phyloP scores from a whole-genome alignment of 1,284 basidiomycete genomes.

The Boletellus deceptivus region DNA sequence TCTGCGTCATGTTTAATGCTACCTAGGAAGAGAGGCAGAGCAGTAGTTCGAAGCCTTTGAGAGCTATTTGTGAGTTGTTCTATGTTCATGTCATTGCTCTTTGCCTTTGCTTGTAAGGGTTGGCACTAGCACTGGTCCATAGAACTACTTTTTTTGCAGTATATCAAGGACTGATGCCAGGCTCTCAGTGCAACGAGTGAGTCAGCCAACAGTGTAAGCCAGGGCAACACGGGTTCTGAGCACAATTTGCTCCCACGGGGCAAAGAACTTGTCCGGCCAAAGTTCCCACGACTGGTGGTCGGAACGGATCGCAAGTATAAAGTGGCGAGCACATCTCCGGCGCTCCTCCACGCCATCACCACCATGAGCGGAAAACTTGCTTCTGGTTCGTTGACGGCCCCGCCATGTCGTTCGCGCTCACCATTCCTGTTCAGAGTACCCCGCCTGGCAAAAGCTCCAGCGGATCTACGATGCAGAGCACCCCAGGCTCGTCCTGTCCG shows the following conservation, averaged over 20 bases:
- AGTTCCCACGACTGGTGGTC: slow-evolving; percentile 25
- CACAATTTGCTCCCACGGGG: too few relatives aligned
- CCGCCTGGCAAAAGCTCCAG: slow-evolving; percentile 91
- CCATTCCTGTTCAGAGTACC: slow-evolving; percentile 59
- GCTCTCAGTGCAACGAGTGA: neutral
- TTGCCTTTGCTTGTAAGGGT: too few relatives aligned
- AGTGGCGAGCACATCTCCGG: neutral
- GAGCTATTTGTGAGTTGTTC: too few relatives aligned
- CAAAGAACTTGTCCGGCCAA: neutral
- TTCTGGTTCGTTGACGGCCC: slow-evolving; percentile 38
- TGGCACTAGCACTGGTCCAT: too few relatives aligned
- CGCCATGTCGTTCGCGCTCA: neutral
- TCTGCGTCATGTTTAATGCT: too few relatives aligned
- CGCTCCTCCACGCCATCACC: slow-evolving; percentile 7
- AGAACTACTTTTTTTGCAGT: too few relatives aligned
- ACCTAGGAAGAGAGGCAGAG: too few relatives aligned
- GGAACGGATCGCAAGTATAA: slow-evolving; percentile 10
- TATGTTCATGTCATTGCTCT: too few relatives aligned
- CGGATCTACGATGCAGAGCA: slow-evolving; percentile 77
- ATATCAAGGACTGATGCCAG: too few relatives aligned
- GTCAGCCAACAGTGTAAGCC: neutral
- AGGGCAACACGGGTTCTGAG: too few relatives aligned
- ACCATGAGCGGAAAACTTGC: slow-evolving; percentile 54
- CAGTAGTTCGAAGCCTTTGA: too few relatives aligned
- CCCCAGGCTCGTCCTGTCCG: slow-evolving; percentile 78